A percentile compares a stretch with the other conserved stretches of the same genome.
phyloP scores from a whole-genome alignment of 768 basidiomycete species.

The Amyloporia xantha region DNA sequence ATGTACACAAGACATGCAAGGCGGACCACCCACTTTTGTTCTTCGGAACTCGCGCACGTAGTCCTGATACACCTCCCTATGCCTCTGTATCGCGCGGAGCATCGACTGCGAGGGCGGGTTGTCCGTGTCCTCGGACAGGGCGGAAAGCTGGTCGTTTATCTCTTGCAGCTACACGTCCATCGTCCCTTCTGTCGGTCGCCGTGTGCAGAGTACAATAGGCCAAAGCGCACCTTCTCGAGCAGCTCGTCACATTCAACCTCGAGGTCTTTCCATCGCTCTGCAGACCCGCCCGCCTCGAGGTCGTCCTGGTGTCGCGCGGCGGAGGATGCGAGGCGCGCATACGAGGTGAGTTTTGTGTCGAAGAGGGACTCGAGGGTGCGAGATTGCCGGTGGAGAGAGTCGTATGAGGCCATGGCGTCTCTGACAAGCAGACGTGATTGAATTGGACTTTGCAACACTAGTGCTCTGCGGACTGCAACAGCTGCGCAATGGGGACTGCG shows the following conservation, averaged over 20 bases:
- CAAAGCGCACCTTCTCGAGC: slow-evolving; percentile 65
- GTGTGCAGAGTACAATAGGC: not conserved
- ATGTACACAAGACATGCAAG: not conserved
- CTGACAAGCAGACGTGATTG: no score
- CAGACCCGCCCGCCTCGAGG: slow-evolving; percentile 63
- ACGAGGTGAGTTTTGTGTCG: slow-evolving; percentile 85
- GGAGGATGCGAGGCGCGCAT: slow-evolving; percentile 76
- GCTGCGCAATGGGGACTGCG: no score
- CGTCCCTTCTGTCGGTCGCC: slow-evolving; percentile 12
- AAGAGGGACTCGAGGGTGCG: slow-evolving; percentile 90
- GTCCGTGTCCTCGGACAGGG: slow-evolving; percentile 60
- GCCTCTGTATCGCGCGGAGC: slow-evolving; percentile 84
- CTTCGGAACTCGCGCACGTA: slow-evolving; percentile 78
- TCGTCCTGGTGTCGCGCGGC: slow-evolving; percentile 52
- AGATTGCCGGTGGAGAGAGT: slow-evolving; percentile 85
- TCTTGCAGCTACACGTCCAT: slow-evolving; percentile 62
- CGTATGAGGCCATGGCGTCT: slow-evolving; percentile 80
- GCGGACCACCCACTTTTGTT: slow-evolving; percentile 57
- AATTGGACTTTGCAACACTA: no score
- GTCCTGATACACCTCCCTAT: slow-evolving; percentile 85
- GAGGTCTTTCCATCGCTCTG: slow-evolving; percentile 72
- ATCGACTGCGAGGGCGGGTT: slow-evolving; percentile 73
- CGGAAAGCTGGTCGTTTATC: slow-evolving; percentile 73
- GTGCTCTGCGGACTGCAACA: no score
- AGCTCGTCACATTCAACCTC: slow-evolving; percentile 85